Evolutionary conservation across 2,329 filamentous ascomycete species (phyloP).

Genomic region (Monosporascus sp.): DNA sequence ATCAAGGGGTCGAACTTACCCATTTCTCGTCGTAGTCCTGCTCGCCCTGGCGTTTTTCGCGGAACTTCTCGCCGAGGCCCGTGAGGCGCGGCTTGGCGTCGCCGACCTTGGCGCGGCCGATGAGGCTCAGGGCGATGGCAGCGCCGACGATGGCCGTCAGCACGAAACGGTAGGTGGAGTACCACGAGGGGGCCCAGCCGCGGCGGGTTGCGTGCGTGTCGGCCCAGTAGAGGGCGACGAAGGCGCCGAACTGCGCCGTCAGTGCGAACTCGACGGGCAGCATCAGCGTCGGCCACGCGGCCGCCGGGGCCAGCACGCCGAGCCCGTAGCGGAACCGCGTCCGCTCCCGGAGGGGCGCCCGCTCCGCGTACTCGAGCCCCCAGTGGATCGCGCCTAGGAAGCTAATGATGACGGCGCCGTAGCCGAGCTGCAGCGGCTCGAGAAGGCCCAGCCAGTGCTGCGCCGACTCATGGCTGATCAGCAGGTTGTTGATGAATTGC

Average conservation of each 20-base stretch:
- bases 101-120: constrained; percentile 74
- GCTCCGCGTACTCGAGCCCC: constrained; percentile 80
- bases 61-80: constrained; percentile 34
- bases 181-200: constrained; percentile 83
- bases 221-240: constrained; percentile 79
- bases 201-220: constrained; percentile 66
- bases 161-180: constrained; percentile 83
- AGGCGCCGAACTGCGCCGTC: constrained; percentile 79
- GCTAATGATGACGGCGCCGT: constrained; percentile 86
- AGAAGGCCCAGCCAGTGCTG: constrained; percentile 66
- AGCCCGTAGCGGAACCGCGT: constrained; percentile 79
- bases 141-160: constrained; percentile 84
- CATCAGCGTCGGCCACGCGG: constrained; percentile 86
- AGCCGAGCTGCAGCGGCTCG: constrained; percentile 85
- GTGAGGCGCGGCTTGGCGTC: constrained; percentile 29
- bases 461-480: constrained; percentile 67
- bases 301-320: constrained; percentile 69
- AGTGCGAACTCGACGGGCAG: constrained; percentile 80
- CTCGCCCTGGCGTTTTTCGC: constrained; percentile 23
- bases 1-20: constrained; percentile 16
- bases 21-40: constrained; percentile 37
- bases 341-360: constrained; percentile 52
- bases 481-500: constrained; percentile 55
- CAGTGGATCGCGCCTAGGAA: constrained; percentile 91
- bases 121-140: constrained; percentile 72